Conservation (phyloP, 768 basidiomycete species). For the Gloeophyllum trabeum region DNA sequence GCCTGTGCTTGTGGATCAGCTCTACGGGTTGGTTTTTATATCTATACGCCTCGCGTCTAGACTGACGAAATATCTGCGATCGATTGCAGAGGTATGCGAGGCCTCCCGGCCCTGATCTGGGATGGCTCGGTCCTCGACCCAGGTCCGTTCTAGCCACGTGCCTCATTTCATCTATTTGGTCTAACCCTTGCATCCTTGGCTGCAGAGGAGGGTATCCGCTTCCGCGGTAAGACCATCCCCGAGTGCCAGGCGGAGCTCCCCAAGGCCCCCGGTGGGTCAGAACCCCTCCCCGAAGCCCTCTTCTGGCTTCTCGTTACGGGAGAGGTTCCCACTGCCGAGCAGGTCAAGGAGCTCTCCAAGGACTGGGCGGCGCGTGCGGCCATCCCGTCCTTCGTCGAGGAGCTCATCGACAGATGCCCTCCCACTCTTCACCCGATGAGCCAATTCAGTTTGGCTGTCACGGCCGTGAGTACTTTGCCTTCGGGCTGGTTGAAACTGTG, state of each 20-base stretch:
- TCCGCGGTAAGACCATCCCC: slow-evolving; percentile 93
- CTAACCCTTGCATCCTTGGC: slow-evolving; percentile 6
- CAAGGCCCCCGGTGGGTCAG: slow-evolving; percentile 78
- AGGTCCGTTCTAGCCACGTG: slow-evolving; percentile 29
- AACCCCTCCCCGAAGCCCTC: slow-evolving; percentile 87
- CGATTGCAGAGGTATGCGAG: slow-evolving; percentile 76
- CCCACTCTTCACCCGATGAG: slow-evolving; percentile 97
- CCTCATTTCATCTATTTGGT: slow-evolving; percentile 2
- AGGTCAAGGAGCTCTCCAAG: slow-evolving; percentile 74
- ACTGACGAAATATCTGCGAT: too few relatives aligned
- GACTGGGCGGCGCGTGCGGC: slow-evolving; percentile 94
- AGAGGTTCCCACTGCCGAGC: slow-evolving; percentile 85
- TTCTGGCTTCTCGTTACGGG: slow-evolving; percentile 96
- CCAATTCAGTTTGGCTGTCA: slow-evolving; percentile 94
- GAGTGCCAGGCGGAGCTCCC: slow-evolving; percentile 83
- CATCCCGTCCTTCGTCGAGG: slow-evolving; percentile 93
- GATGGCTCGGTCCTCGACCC: slow-evolving; percentile 96
- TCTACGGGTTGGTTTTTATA: slow-evolving; percentile 56
- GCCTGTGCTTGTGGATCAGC: slow-evolving; percentile 81
- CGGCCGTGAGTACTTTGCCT: slow-evolving; percentile 46
- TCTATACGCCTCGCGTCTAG: slow-evolving; percentile 4
- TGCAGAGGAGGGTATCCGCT: slow-evolving; percentile 91
- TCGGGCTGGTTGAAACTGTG: not conserved
- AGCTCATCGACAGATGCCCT: slow-evolving; percentile 87
- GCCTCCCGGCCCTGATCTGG: slow-evolving; percentile 92